These are phyloP conservation scores for Eragrostis curvula DNA, from an alignment of 176 grass and related monocot species.

Conservation along the genomic window DNA sequence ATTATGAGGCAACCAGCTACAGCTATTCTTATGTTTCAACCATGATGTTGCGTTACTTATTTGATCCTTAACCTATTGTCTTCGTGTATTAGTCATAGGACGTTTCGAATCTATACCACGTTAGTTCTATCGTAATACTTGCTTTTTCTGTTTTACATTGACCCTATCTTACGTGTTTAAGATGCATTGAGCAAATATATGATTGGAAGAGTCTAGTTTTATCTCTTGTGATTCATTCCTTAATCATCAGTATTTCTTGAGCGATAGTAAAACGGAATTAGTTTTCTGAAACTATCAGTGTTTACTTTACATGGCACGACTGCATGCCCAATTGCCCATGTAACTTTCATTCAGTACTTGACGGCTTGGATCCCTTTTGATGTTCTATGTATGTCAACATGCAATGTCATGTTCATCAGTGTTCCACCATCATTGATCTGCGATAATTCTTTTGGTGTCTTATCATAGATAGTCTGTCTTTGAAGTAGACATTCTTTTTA, in stretches of 20 bases:
- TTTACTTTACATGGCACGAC: conserved; percentile 20
- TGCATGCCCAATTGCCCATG: neutral
- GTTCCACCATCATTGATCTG: conserved; percentile 2
- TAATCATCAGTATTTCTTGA: conserved; percentile 20
- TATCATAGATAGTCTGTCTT: neutral
- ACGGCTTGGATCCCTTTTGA: neutral
- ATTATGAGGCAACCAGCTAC: neutral
- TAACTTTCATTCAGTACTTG: neutral
- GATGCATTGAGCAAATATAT: neutral
- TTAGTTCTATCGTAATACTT: neutral
- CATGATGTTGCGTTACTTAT: neutral
- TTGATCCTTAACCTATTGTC: neutral
- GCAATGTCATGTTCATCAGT: neutral
- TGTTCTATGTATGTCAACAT: neutral
- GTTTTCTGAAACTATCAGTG: neutral
- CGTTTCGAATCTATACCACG: neutral
- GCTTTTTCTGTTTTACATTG: neutral
- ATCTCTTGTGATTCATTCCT: neutral
- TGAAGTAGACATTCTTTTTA: neutral
- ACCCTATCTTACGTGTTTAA: neutral
- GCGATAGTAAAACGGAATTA: neutral
- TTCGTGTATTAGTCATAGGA: neutral
- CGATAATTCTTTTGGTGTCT: neutral
- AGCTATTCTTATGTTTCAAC: neutral
- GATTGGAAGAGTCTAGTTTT: conserved; percentile 6